Evolutionary conservation across 1,284 basidiomycete species (phyloP).

Genomic region (Ustilago crameri): DNA sequence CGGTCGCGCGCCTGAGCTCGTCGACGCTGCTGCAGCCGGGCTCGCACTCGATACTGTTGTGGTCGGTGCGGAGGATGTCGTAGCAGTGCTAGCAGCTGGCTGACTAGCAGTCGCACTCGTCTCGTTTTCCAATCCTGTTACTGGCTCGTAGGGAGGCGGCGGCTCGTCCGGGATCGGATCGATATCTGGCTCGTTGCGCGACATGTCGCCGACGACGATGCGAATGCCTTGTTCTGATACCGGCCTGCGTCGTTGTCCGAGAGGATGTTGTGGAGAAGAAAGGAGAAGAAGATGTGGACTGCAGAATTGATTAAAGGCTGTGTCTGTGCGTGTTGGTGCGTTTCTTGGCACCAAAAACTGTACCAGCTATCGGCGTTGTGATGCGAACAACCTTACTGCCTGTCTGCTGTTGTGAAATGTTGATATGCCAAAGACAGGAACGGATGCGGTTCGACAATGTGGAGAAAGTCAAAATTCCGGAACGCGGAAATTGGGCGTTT

Average conservation of each 20-base stretch:
- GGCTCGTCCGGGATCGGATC: slow-evolving; percentile 38
- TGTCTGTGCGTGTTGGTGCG: slow-evolving; percentile 8
- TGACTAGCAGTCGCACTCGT: neutral
- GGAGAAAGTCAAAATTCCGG: neutral
- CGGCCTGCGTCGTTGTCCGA: neutral
- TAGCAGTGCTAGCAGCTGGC: neutral
- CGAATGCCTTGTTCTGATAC: too few species aligned
- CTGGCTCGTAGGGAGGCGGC: slow-evolving; percentile 44
- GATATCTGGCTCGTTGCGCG: slow-evolving; percentile 25
- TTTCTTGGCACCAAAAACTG: neutral
- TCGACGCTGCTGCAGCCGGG: neutral
- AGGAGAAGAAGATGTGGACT: neutral
- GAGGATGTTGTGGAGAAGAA: neutral
- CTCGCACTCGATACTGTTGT: neutral
- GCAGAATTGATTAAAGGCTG: neutral
- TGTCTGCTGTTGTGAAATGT: neutral
- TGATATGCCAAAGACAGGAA: too few species aligned
- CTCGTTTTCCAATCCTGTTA: slow-evolving; percentile 1
- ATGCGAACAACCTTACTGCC: neutral
- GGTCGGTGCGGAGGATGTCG: neutral
- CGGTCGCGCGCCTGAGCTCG: neutral
- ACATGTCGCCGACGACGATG: too few species aligned
- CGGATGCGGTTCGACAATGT: neutral
- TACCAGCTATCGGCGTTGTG: neutral
- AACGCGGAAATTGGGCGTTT: neutral